These are phyloP conservation scores for Craterostigma plantagineum DNA, from an alignment of 257 asterid genomes.

Conservation along the genomic window DNA sequence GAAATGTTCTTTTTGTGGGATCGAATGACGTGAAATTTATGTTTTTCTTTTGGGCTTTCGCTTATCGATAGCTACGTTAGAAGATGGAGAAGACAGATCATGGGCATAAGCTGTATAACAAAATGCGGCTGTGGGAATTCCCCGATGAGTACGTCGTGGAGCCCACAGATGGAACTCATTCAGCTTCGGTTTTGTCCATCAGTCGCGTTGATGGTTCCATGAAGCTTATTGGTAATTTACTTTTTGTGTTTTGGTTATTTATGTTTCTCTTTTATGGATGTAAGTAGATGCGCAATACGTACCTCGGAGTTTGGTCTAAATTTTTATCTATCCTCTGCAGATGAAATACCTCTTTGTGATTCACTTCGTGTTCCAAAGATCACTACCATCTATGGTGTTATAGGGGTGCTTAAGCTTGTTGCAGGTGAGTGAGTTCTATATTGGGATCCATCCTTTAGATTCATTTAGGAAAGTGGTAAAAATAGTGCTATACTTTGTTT, in stretches of 20 bases:
- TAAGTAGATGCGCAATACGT: not conserved
- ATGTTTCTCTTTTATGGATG: not conserved
- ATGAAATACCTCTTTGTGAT: constrained; percentile 54
- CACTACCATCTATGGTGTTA: constrained; percentile 63
- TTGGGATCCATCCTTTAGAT: too few species aligned
- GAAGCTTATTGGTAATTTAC: constrained; percentile 35
- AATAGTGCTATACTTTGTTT: too few species aligned
- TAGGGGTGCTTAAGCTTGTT: constrained; percentile 72
- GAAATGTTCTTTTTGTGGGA: too few species aligned
- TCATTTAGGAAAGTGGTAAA: too few species aligned
- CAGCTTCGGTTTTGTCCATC: constrained; percentile 42
- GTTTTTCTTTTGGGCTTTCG: too few species aligned
- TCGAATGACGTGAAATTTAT: too few species aligned
- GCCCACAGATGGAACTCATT: constrained; percentile 67
- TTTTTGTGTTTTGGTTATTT: too few species aligned
- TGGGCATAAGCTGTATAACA: constrained; percentile 45
- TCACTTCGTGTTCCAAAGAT: constrained; percentile 76
- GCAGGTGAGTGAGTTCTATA: constrained; percentile 35
- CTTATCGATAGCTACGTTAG: not conserved
- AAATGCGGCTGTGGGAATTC: constrained; percentile 92
- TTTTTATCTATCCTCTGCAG: too few species aligned
- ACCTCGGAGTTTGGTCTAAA: not conserved
- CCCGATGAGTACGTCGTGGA: constrained; percentile 80
- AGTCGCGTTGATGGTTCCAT: constrained; percentile 69
- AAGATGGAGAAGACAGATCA: constrained; percentile 72